Evolutionary conservation across 2,329 filamentous ascomycete genomes (phyloP).

Genomic region (Pestalotiopsis sp.): DNA sequence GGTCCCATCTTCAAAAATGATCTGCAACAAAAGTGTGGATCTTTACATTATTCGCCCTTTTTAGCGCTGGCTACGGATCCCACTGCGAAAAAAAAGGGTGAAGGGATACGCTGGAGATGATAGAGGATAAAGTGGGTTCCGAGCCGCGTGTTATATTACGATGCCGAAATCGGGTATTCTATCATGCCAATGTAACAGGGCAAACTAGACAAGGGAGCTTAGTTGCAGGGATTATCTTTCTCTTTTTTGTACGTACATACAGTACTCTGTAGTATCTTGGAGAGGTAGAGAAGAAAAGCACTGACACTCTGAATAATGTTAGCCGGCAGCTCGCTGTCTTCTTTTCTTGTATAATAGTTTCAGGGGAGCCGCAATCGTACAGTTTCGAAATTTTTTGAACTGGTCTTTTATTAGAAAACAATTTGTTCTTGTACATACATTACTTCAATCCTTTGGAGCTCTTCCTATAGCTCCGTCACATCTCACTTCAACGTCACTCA

Average conservation of each 20-base stretch:
- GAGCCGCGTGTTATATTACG: conserved; percentile 8
- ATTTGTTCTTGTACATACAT: not conserved
- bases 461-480: not conserved
- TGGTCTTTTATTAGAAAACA: not conserved
- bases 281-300: not conserved
- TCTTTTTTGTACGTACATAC: not conserved
- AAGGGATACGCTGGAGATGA: conserved; percentile 1
- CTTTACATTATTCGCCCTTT: not conserved
- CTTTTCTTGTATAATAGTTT: not conserved
- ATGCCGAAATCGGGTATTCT: not conserved
- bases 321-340: not conserved
- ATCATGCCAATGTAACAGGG: not conserved
- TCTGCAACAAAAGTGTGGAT: not conserved
- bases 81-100: not conserved
- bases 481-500: not conserved
- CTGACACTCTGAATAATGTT: not conserved
- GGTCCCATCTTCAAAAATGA: not conserved
- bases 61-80: not conserved
- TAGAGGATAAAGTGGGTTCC: conserved; percentile 4
- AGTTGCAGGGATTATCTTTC: not conserved
- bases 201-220: not conserved
- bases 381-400: not conserved
- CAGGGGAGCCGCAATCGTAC: not conserved
- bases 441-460: not conserved
- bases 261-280: too few species aligned